Percentiles rank a stretch among this genome's conserved stretches.
phyloP scores from a whole-genome alignment of 805 yeast genomes.

The Cyberlindnera nakhonratchasimensis region DNA sequence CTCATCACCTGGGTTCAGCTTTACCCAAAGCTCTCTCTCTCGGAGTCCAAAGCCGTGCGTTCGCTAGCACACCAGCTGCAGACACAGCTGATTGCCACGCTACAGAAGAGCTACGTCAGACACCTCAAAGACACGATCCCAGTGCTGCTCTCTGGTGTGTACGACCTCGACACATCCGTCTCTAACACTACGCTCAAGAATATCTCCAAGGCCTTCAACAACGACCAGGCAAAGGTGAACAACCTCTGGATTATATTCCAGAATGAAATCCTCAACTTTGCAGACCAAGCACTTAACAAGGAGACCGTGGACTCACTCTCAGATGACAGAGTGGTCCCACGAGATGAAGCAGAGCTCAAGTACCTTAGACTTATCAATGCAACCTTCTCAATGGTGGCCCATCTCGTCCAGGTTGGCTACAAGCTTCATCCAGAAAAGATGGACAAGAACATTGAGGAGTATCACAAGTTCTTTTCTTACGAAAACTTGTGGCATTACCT shows the following conservation, averaged over 20 bases:
- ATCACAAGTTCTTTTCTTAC: conserved; percentile 35
- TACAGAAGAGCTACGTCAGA: conserved; percentile 58
- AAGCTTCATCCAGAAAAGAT: conserved; percentile 21
- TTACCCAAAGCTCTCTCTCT: conserved; percentile 75
- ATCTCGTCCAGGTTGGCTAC: conserved; percentile 27
- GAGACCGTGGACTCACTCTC: conserved; percentile 66
- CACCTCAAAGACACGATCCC: conserved; percentile 73
- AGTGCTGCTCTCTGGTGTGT: conserved; percentile 65
- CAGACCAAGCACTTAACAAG: conserved; percentile 45
- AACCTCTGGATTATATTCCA: conserved; percentile 60
- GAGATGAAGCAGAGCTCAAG: conserved; percentile 63
- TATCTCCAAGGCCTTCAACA: conserved; percentile 52
- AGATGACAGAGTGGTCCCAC: conserved; percentile 66
- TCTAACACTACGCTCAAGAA: conserved; percentile 45
- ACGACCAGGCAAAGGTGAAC: conserved; percentile 49
- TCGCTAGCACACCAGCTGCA: conserved; percentile 61
- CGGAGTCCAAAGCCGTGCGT: conserved; percentile 65
- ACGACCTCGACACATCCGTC: conserved; percentile 66
- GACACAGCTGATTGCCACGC: conserved; percentile 42
- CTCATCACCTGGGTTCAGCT: conserved; percentile 73
- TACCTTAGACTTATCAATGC: conserved; percentile 55
- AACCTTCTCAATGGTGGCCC: conserved; percentile 45
- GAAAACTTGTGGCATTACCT: conserved; percentile 46
- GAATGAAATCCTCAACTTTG: conserved; percentile 51
- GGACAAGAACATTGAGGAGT: conserved; percentile 22